Percentiles rank a stretch among this genome's conserved stretches.
Evolutionary conservation across 2,329 filamentous ascomycete genomes (phyloP).

Genomic region (Xylaria sp.): DNA sequence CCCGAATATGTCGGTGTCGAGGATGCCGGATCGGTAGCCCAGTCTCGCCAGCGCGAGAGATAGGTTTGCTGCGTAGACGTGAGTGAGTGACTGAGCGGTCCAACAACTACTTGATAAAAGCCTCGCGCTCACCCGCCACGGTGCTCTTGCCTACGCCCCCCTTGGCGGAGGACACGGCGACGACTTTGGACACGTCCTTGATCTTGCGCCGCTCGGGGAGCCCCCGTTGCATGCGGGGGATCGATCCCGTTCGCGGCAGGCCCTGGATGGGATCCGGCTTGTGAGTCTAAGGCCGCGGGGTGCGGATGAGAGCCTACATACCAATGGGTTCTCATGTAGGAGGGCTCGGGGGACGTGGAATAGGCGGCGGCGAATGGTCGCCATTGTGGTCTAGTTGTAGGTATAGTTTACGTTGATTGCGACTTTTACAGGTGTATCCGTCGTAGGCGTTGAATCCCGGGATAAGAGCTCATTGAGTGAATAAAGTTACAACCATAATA

Average conservation of each 20-base stretch:
- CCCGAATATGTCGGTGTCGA: conserved; percentile 96
- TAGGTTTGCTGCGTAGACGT: conserved; percentile 65
- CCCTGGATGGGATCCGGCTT: conserved; percentile 58
- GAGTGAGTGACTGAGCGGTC: conserved; percentile 31
- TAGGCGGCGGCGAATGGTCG: conserved; percentile 40
- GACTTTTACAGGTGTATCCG: neutral
- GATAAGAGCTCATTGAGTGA: too few species aligned
- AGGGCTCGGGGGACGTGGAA: conserved; percentile 58
- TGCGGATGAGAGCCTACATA: conserved; percentile 43
- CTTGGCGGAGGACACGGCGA: conserved; percentile 96
- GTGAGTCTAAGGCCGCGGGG: neutral
- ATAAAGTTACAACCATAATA: too few species aligned
- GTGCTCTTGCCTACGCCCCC: conserved; percentile 98
- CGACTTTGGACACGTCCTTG: conserved; percentile 82
- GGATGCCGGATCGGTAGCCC: conserved; percentile 80
- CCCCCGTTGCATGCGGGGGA: conserved; percentile 77
- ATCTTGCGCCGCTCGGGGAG: conserved; percentile 82
- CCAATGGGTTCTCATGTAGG: conserved; percentile 86
- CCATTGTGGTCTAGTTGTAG: conserved; percentile 38
- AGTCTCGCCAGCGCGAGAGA: conserved; percentile 82
- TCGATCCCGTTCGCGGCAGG: conserved; percentile 74
- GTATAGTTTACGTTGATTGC: neutral
- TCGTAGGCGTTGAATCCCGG: neutral
- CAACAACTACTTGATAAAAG: too few species aligned
- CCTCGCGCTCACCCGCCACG: conserved; percentile 84